phyloP scores from a whole-genome alignment of 768 basidiomycete species.

The Leccinum truebloodii region DNA sequence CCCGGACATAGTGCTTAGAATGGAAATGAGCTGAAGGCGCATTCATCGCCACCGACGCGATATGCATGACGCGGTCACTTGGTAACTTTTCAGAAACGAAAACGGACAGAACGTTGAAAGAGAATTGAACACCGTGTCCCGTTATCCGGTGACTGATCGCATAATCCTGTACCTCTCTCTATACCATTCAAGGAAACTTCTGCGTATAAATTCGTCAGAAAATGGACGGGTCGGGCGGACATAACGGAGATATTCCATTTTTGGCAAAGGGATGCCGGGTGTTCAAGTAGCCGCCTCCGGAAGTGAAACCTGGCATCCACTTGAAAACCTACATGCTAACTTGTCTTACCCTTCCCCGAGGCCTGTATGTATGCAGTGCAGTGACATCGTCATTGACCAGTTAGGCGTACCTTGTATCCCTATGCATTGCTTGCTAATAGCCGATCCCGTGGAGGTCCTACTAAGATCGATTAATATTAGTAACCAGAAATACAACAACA shows the following conservation, averaged over 20 bases:
- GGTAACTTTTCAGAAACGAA: constrained; percentile 11
- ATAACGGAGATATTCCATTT: background rate
- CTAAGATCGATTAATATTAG: constrained; percentile 5
- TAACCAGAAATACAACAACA: constrained; percentile 8
- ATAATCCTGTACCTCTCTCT: constrained; percentile 28
- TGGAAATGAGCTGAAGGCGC: constrained; percentile 21
- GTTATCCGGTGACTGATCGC: constrained; percentile 20
- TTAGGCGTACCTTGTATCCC: constrained; percentile 20
- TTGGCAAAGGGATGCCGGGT: constrained; percentile 15
- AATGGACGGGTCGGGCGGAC: constrained; percentile 2
- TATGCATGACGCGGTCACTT: constrained; percentile 18
- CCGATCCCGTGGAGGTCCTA: constrained; percentile 8
- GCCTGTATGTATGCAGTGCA: constrained; percentile 21
- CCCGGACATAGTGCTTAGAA: constrained; percentile 34
- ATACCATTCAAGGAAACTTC: constrained; percentile 9
- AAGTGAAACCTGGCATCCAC: constrained; percentile 1
- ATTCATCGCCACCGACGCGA: constrained; percentile 33
- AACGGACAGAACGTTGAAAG: constrained; percentile 11
- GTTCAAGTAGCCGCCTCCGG: constrained; percentile 24
- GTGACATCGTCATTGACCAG: constrained; percentile 18
- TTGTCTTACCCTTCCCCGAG: constrained; percentile 8
- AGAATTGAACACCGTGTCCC: constrained; percentile 12
- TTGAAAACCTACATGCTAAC: constrained; percentile 6
- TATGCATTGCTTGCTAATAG: constrained; percentile 19
- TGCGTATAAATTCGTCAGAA: background rate